Evolutionary conservation across 1,139 yeast species (phyloP).

Genomic region (Hemisphaericaspora lyxosophila): DNA sequence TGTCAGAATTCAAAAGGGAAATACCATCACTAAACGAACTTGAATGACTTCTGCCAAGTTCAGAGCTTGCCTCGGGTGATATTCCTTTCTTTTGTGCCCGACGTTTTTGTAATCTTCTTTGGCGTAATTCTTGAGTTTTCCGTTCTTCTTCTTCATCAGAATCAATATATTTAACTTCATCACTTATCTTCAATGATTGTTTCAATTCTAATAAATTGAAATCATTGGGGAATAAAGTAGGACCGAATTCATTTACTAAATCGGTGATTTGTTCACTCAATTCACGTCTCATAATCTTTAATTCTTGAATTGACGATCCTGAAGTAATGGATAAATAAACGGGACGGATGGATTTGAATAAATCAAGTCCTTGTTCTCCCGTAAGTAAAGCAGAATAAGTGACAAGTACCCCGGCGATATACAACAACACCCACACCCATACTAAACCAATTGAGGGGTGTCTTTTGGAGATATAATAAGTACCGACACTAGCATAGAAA

Average conservation of each 20-base stretch:
- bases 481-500: slow-evolving; percentile 71
- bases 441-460: slow-evolving; percentile 21
- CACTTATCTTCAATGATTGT: slow-evolving; percentile 27
- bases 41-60: slow-evolving; percentile 21
- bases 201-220: slow-evolving; percentile 43
- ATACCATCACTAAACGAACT: slow-evolving; percentile 52
- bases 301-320: slow-evolving; percentile 57
- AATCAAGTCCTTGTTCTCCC: slow-evolving; percentile 92
- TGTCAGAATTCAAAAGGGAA: slow-evolving; percentile 52
- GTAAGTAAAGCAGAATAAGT: slow-evolving; percentile 86
- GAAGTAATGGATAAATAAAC: slow-evolving; percentile 66
- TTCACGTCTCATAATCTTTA: slow-evolving; percentile 41
- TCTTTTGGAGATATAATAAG: slow-evolving; percentile 43
- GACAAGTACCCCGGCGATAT: slow-evolving; percentile 61
- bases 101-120: slow-evolving; percentile 37
- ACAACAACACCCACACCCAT: slow-evolving; percentile 47
- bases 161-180: slow-evolving; percentile 31
- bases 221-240: slow-evolving; percentile 46
- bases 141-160: slow-evolving; percentile 57
- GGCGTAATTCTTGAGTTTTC: slow-evolving; percentile 54
- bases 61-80: too few species aligned
- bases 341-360: slow-evolving; percentile 80
- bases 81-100: slow-evolving; percentile 23
- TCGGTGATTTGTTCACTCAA: slow-evolving; percentile 45
- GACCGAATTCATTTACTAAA: slow-evolving; percentile 46